phyloP scores from a whole-genome alignment of 2,329 filamentous ascomycete species.

The Talaromyces verruculosus region DNA sequence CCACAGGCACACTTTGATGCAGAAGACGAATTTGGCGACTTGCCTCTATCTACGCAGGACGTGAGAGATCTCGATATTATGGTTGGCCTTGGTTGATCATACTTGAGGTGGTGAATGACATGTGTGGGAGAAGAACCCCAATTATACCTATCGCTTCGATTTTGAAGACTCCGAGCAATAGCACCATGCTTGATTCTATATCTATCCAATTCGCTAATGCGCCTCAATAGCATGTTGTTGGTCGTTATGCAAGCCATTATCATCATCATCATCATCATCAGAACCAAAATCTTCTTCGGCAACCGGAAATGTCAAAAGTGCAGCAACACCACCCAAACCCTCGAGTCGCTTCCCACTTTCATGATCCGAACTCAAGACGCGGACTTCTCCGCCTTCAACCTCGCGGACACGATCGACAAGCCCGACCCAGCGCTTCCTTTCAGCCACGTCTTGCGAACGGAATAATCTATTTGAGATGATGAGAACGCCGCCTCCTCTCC shows the following conservation, averaged over 20 bases:
- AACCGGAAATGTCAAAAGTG: conserved; percentile 86
- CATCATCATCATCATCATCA: conserved; percentile 37
- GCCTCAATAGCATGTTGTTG: conserved; percentile 19
- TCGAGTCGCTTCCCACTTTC: conserved; percentile 87
- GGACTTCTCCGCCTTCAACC: conserved; percentile 77
- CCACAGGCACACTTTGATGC: not conserved
- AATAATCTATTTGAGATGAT: conserved; percentile 88
- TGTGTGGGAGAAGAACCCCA: not conserved
- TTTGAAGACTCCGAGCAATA: not conserved
- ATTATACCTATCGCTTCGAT: not conserved
- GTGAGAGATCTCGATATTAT: conserved; percentile 19
- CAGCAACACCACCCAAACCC: conserved; percentile 81
- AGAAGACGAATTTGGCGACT: conserved; percentile 21
- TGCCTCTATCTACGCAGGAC: conserved; percentile 18
- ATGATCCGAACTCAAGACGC: conserved; percentile 88
- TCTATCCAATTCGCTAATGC: conserved; percentile 13
- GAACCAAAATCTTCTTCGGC: conserved; percentile 74
- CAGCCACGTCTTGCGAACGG: conserved; percentile 73
- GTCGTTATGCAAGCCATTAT: conserved; percentile 14
- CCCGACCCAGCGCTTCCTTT: conserved; percentile 75
- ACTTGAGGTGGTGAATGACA: not conserved
- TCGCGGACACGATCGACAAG: conserved; percentile 86
- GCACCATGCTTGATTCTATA: not conserved
- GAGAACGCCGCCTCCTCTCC: conserved; percentile 77
- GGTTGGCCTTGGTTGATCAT: conserved; percentile 5